These are phyloP conservation scores for Onygenales sp. DNA, from an alignment of 2,329 filamentous ascomycete genomes.

Conservation along the genomic window DNA sequence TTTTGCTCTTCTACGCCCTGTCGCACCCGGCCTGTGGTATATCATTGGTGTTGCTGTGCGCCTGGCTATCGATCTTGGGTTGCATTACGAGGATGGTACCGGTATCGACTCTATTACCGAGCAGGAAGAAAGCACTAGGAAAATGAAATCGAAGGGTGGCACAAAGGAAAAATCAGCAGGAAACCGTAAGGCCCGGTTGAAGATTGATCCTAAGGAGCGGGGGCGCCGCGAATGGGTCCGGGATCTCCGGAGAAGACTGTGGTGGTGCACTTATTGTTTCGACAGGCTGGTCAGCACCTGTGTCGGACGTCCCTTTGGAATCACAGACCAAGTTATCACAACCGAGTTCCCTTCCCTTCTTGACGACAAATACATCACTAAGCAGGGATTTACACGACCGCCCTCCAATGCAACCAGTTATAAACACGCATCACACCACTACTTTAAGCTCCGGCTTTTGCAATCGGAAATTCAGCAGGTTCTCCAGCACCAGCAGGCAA, in stretches of 20 bases:
- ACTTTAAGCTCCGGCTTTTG: slow-evolving; percentile 76
- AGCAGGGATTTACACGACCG: slow-evolving; percentile 59
- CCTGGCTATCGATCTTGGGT: slow-evolving; percentile 78
- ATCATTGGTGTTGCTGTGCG: slow-evolving; percentile 91
- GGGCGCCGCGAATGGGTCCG: slow-evolving; percentile 71
- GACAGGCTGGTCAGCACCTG: slow-evolving; percentile 92
- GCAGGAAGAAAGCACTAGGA: slow-evolving; percentile 19
- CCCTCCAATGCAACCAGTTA: slow-evolving; percentile 61
- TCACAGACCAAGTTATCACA: slow-evolving; percentile 93
- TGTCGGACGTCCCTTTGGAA: slow-evolving; percentile 84
- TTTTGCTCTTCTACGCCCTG: slow-evolving; percentile 81
- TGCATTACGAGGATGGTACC: slow-evolving; percentile 85
- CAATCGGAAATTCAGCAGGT: slow-evolving; percentile 96
- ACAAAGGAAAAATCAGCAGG: slow-evolving; percentile 3
- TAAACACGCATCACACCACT: slow-evolving; percentile 85
- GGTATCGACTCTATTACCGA: slow-evolving; percentile 45
- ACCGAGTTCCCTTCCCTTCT: slow-evolving; percentile 86
- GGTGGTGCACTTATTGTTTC: slow-evolving; percentile 96
- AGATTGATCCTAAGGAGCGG: slow-evolving; percentile 47
- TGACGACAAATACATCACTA: slow-evolving; percentile 81
- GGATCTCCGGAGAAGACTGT: slow-evolving; percentile 75
- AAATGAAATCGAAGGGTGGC: slow-evolving; percentile 6
- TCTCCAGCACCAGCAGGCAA: slow-evolving; percentile 81
- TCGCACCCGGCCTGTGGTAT: slow-evolving; percentile 92
- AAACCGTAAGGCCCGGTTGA: slow-evolving; percentile 16